These are phyloP conservation scores for Jamesozyma piceae DNA, from an alignment of 805 yeast genomes.

Conservation along the genomic window DNA sequence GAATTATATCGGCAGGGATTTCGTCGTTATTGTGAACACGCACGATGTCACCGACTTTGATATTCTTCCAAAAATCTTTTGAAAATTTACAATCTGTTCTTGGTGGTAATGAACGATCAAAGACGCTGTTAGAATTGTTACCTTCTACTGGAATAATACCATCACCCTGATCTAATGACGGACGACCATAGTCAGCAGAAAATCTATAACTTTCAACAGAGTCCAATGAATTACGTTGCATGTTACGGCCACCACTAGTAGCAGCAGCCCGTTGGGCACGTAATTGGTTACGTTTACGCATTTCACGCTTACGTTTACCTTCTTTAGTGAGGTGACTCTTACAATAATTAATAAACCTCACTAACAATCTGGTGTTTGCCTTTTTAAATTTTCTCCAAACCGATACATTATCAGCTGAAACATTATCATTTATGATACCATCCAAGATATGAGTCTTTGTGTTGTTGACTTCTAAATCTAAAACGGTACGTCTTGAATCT, in stretches of 20 bases:
- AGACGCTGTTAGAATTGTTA: constrained; percentile 47
- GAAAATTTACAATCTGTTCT: constrained; percentile 29
- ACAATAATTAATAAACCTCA: constrained; percentile 21
- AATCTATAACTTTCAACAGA: constrained; percentile 25
- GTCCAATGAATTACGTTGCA: constrained; percentile 34
- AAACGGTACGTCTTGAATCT: constrained; percentile 63
- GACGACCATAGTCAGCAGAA: constrained; percentile 31
- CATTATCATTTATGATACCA: constrained; percentile 50
- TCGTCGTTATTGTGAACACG: constrained; percentile 67
- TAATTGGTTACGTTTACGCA: constrained; percentile 25
- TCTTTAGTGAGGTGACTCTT: constrained; percentile 27
- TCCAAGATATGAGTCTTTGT: constrained; percentile 56
- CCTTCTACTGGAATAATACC: constrained; percentile 55
- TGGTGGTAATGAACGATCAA: constrained; percentile 46
- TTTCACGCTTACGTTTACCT: constrained; percentile 31
- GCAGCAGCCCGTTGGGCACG: constrained; percentile 18
- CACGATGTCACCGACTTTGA: constrained; percentile 64
- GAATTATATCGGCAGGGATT: constrained; percentile 64
- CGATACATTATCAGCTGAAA: constrained; percentile 53
- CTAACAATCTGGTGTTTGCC: constrained; percentile 30
- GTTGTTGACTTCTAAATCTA: constrained; percentile 70
- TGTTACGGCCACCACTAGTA: constrained; percentile 21
- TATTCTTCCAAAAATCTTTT: constrained; percentile 51
- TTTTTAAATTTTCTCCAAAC: constrained; percentile 66
- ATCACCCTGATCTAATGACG: constrained; percentile 30